These are phyloP conservation scores for Euryodendron excelsum DNA, from an alignment of 148 eudicot genomes.

Conservation along the genomic window DNA sequence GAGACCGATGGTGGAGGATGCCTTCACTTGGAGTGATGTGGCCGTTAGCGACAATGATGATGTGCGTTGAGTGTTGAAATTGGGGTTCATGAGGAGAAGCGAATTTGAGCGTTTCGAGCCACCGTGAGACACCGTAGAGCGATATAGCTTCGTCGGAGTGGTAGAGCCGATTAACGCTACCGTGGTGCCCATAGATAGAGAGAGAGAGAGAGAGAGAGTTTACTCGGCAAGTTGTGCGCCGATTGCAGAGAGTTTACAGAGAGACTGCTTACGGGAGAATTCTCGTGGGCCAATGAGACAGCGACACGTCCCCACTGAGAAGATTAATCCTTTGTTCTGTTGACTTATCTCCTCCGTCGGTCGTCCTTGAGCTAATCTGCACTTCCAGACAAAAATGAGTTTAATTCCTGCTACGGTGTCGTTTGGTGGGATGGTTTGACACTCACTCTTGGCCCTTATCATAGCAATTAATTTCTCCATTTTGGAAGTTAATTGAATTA, in stretches of 20 bases:
- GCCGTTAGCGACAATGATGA: background rate
- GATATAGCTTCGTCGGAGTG: background rate
- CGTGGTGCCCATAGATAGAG: conserved; percentile 2
- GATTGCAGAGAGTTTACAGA: background rate
- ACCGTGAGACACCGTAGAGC: background rate
- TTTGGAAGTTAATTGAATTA: too few species aligned
- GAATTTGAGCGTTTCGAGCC: background rate
- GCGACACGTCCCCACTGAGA: background rate
- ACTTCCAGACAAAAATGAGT: too few species aligned
- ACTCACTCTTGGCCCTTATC: too few species aligned
- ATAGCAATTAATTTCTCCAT: too few species aligned
- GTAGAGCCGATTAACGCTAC: background rate
- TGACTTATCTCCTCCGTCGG: background rate
- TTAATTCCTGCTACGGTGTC: too few species aligned
- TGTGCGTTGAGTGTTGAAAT: background rate
- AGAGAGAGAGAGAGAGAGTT: background rate
- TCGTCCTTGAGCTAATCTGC: too few species aligned
- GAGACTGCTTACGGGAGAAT: background rate
- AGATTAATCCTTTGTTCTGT: background rate
- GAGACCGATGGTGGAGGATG: conserved; percentile 25
- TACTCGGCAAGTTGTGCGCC: too few species aligned
- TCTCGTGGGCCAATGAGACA: background rate
- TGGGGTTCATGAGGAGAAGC: background rate
- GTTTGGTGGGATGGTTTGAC: too few species aligned
- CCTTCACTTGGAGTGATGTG: conserved; percentile 16